These are phyloP conservation scores for Candida cerambycidarum DNA, from an alignment of 805 yeast genomes.

Conservation along the genomic window DNA sequence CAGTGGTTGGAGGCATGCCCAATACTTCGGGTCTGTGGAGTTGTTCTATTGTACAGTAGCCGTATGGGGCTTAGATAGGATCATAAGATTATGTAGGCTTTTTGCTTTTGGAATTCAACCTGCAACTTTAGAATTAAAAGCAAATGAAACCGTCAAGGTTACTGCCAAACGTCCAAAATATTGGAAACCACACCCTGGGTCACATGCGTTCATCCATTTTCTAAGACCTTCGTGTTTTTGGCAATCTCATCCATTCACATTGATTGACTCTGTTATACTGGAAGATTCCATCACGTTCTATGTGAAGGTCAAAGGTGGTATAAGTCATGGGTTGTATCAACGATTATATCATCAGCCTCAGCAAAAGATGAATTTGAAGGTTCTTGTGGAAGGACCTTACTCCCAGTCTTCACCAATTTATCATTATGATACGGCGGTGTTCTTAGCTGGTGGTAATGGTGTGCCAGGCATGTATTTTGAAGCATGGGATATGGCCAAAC, in stretches of 20 bases:
- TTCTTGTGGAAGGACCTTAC: slow-evolving; percentile 60
- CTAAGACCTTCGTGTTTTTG: slow-evolving; percentile 32
- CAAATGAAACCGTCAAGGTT: slow-evolving; percentile 34
- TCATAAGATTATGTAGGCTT: slow-evolving; percentile 27
- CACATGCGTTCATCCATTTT: slow-evolving; percentile 35
- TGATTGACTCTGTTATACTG: slow-evolving; percentile 21
- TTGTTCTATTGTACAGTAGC: slow-evolving; percentile 32
- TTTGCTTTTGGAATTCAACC: slow-evolving; percentile 33
- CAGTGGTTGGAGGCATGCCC: slow-evolving; percentile 46
- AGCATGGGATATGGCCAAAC: slow-evolving; percentile 10
- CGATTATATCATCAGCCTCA: slow-evolving; percentile 23
- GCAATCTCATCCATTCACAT: slow-evolving; percentile 44
- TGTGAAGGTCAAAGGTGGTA: slow-evolving; percentile 49
- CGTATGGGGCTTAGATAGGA: slow-evolving; percentile 37
- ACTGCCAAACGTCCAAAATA: slow-evolving; percentile 30
- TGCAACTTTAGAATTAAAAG: slow-evolving; percentile 27
- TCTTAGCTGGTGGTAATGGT: slow-evolving; percentile 76
- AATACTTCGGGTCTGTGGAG: slow-evolving; percentile 29
- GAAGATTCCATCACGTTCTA: slow-evolving; percentile 23
- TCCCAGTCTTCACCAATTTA: slow-evolving; percentile 51
- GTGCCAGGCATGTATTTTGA: slow-evolving; percentile 55
- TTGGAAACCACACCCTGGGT: slow-evolving; percentile 38
- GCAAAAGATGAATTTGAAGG: slow-evolving; percentile 19
- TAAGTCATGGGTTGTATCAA: slow-evolving; percentile 37
- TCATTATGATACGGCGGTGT: slow-evolving; percentile 51